Conservation (phyloP, 75 land plant genomes). For the Pinus tabuliformis region DNA sequence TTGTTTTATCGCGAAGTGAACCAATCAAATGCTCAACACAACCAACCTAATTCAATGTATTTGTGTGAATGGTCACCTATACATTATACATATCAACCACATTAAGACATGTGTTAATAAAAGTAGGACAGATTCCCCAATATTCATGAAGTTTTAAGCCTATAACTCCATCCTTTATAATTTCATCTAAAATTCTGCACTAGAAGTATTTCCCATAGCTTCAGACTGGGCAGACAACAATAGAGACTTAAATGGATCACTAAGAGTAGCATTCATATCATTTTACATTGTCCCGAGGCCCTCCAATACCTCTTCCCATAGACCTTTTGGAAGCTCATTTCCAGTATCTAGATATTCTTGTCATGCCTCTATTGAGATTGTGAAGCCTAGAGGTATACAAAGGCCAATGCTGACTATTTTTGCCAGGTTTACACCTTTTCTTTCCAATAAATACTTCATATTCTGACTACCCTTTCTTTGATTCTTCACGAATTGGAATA, state of each 20-base stretch:
- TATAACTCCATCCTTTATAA: neutral
- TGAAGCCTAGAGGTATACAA: slow-evolving; percentile 95
- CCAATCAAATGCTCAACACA: too few relatives aligned
- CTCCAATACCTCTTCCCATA: slow-evolving; percentile 93
- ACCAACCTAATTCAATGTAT: too few relatives aligned
- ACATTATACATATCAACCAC: too few relatives aligned
- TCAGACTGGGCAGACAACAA: slow-evolving; percentile 94
- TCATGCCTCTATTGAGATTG: slow-evolving; percentile 96
- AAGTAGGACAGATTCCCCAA: too few relatives aligned
- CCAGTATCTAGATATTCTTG: slow-evolving; percentile 77
- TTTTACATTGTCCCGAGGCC: slow-evolving; percentile 63
- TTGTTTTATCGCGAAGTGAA: too few relatives aligned
- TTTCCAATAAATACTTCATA: slow-evolving; percentile 94
- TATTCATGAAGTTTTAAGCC: too few relatives aligned
- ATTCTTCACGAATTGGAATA: slow-evolving; percentile 91
- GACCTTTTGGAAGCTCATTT: slow-evolving; percentile 62
- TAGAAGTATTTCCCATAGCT: slow-evolving; percentile 53
- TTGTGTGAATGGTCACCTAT: too few relatives aligned
- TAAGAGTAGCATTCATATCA: slow-evolving; percentile 82
- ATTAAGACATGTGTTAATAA: too few relatives aligned
- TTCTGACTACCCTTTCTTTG: slow-evolving; percentile 90
- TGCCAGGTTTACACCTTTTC: slow-evolving; percentile 98
- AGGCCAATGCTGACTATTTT: slow-evolving; percentile 98
- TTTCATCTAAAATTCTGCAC: neutral
- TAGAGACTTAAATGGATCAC: slow-evolving; percentile 82